Percentiles rank a stretch among this genome's conserved stretches.
Evolutionary conservation across 176 grass and related monocot genomes (phyloP).

Genomic region (Aegilops tauschii): DNA sequence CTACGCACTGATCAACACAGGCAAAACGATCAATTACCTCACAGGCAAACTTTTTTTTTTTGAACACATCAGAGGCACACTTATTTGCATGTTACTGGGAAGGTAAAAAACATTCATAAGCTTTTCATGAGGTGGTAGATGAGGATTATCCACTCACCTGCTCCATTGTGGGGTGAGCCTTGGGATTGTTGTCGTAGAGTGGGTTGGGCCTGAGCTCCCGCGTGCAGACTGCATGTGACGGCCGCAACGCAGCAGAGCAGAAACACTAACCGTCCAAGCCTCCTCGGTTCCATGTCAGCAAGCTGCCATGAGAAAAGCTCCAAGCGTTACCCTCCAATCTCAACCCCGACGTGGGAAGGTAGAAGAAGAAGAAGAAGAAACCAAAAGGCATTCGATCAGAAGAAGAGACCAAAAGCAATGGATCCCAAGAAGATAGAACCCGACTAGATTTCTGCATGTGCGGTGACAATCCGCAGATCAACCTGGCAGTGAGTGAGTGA

Average conservation of each 20-base stretch:
- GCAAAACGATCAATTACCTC: slow-evolving; percentile 17
- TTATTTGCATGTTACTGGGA: slow-evolving; percentile 7
- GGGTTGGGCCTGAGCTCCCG: slow-evolving; percentile 9
- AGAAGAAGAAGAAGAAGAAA: neutral
- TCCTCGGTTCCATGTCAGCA: slow-evolving; percentile 55
- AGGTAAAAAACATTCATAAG: neutral
- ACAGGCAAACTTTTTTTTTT: neutral
- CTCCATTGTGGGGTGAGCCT: slow-evolving; percentile 20
- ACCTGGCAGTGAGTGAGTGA: neutral
- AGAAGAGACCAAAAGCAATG: neutral
- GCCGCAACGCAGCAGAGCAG: slow-evolving; percentile 55
- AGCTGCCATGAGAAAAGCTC: slow-evolving; percentile 32
- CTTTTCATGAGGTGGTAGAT: slow-evolving; percentile 19
- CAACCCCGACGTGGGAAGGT: slow-evolving; percentile 4
- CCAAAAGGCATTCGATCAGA: neutral
- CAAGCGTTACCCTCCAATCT: slow-evolving; percentile 34
- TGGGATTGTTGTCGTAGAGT: neutral
- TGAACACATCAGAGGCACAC: neutral
- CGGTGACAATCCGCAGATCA: neutral
- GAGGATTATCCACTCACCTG: slow-evolving; percentile 57
- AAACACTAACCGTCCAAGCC: slow-evolving; percentile 40
- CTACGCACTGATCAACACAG: slow-evolving; percentile 26
- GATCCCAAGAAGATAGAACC: neutral
- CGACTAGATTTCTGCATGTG: neutral
- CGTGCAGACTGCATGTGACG: slow-evolving; percentile 38